A percentile compares a stretch with the other conserved stretches of the same genome.
Evolutionary conservation across 768 basidiomycete genomes (phyloP).

Genomic region (Tulasnella sp.): DNA sequence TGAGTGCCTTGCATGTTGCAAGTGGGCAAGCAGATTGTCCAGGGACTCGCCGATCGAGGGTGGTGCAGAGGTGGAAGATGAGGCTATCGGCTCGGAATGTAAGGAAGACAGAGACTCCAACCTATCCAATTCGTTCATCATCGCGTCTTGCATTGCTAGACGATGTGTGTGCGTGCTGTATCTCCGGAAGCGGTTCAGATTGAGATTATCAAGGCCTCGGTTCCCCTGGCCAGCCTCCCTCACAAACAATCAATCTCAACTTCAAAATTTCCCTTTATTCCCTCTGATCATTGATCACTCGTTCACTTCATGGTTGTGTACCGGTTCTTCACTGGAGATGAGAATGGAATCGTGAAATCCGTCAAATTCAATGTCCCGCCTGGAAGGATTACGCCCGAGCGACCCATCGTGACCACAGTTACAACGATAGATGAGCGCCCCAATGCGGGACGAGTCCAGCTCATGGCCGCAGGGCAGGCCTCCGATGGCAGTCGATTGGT

Average conservation of each 20-base stretch:
- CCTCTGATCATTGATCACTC: conserved; percentile 36
- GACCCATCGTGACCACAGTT: background rate
- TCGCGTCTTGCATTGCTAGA: conserved; percentile 29
- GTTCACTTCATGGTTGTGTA: conserved; percentile 22
- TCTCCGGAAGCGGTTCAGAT: background rate
- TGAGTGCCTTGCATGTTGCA: conserved; percentile 46
- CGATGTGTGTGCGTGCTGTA: background rate
- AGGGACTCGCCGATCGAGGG: conserved; percentile 49
- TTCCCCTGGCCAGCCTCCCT: background rate
- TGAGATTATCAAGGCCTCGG: background rate
- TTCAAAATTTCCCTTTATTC: background rate
- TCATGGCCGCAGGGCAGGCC: conserved; percentile 9
- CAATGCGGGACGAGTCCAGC: conserved; percentile 7
- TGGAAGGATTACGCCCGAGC: background rate
- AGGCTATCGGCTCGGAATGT: background rate
- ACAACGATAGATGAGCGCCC: background rate
- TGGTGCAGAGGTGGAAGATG: conserved; percentile 25
- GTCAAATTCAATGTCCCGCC: conserved; percentile 32
- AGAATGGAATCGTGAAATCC: conserved; percentile 64
- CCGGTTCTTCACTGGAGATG: conserved; percentile 66
- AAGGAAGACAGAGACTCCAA: conserved; percentile 44
- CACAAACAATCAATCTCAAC: background rate
- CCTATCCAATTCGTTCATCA: conserved; percentile 65
- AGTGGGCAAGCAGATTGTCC: conserved; percentile 48
- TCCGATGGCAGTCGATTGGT: conserved; percentile 9